These are phyloP conservation scores for Trifolium pratense DNA, from an alignment of 306 rosid genomes.

Conservation along the genomic window DNA sequence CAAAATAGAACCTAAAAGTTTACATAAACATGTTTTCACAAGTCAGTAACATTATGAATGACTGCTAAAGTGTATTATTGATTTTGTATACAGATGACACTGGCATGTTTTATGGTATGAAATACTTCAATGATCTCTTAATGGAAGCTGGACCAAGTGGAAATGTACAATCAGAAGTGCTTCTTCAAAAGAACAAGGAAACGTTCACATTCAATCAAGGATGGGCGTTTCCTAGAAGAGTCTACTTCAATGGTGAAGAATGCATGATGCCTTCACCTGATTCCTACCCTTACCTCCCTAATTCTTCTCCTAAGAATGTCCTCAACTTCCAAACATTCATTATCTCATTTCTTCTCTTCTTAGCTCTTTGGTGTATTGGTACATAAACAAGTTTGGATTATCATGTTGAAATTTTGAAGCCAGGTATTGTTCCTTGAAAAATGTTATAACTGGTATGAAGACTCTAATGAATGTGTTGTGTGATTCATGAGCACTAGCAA, in stretches of 20 bases:
- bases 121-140: slow-evolving; percentile 71
- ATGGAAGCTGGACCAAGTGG: slow-evolving; percentile 93
- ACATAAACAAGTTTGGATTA: slow-evolving; percentile 32
- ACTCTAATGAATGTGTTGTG: slow-evolving; percentile 36
- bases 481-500: slow-evolving; percentile 26
- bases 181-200: slow-evolving; percentile 69
- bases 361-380: slow-evolving; percentile 54
- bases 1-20: neutral
- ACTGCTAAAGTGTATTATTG: neutral
- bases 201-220: slow-evolving; percentile 87
- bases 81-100: slow-evolving; percentile 77
- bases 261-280: slow-evolving; percentile 93
- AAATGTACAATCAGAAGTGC: slow-evolving; percentile 86
- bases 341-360: slow-evolving; percentile 52
- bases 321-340: slow-evolving; percentile 48
- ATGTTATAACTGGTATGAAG: slow-evolving; percentile 19
- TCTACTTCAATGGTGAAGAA: slow-evolving; percentile 94
- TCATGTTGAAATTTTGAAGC: slow-evolving; percentile 48
- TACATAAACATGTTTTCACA: neutral
- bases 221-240: slow-evolving; percentile 93
- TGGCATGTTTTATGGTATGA: slow-evolving; percentile 89
- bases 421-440: slow-evolving; percentile 26
- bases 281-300: slow-evolving; percentile 79
- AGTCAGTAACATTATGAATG: slow-evolving; percentile 6
- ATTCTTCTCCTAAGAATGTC: slow-evolving; percentile 49